Percentiles rank a stretch among this genome's conserved stretches.
phyloP scores from a whole-genome alignment of 2,329 filamentous ascomycete genomes.

The Apiospora aurea region DNA sequence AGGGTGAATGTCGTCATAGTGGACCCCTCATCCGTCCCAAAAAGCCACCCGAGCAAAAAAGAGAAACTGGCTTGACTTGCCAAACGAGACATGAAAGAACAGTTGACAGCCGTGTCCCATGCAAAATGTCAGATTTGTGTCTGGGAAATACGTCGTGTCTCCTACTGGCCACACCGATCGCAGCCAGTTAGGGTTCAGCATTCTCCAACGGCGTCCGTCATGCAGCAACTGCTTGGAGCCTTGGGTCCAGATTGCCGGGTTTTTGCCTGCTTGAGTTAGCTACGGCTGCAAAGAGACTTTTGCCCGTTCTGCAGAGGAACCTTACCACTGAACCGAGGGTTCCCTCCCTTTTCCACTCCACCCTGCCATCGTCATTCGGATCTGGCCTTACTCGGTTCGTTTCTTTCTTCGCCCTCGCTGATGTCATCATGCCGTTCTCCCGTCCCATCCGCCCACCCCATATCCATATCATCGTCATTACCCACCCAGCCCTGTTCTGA shows the following conservation, averaged over 20 bases:
- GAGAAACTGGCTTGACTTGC: neutral
- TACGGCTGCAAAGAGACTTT: neutral
- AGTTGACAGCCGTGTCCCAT: slow-evolving; percentile 7
- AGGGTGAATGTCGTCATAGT: slow-evolving; percentile 8
- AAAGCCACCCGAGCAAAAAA: neutral
- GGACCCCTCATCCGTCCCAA: slow-evolving; percentile 1
- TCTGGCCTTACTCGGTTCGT: neutral
- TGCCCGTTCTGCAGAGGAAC: neutral
- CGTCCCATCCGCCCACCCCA: neutral
- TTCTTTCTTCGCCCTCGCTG: neutral
- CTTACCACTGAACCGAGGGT: too few species aligned
- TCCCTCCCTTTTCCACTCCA: too few species aligned
- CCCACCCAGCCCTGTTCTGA: slow-evolving; percentile 14
- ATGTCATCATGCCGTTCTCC: slow-evolving; percentile 18
- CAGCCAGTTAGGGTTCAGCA: slow-evolving; percentile 9
- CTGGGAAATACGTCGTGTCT: neutral
- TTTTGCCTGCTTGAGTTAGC: neutral
- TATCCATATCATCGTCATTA: neutral
- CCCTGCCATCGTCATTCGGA: slow-evolving; percentile 4
- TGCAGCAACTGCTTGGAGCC: neutral
- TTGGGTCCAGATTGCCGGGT: slow-evolving; percentile 11
- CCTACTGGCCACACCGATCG: neutral
- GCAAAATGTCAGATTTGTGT: slow-evolving; percentile 5
- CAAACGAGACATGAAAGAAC: neutral
- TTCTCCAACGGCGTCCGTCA: slow-evolving; percentile 17